Percentiles rank a stretch among this genome's conserved stretches.
Evolutionary conservation across 2,329 filamentous ascomycete species (phyloP).

Genomic region (Cladosporium halotolerans): DNA sequence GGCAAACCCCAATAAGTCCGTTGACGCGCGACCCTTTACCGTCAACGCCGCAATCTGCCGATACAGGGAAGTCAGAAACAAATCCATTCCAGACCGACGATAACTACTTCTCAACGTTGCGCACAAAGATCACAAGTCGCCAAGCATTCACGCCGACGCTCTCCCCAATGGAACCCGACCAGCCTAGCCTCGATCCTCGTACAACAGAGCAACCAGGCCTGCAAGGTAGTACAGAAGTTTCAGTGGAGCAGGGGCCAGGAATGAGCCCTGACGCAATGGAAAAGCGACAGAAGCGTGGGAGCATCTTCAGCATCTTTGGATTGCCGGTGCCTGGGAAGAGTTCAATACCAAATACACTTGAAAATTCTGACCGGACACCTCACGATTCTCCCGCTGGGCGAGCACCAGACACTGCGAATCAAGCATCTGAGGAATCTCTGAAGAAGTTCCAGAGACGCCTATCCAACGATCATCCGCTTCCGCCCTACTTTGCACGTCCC

Average conservation of each 20-base stretch:
- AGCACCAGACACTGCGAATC: not conserved
- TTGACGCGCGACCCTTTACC: not conserved
- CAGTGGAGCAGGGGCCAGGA: not conserved
- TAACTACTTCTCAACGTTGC: constrained; percentile 8
- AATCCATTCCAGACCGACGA: constrained; percentile 9
- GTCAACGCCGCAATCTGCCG: not conserved
- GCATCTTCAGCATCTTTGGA: constrained; percentile 17
- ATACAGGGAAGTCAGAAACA: constrained; percentile 3
- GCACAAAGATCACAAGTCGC: constrained; percentile 3
- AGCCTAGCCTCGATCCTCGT: not conserved
- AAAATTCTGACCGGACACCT: not conserved
- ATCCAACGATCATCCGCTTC: not conserved
- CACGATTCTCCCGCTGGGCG: not conserved
- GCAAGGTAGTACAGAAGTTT: not conserved
- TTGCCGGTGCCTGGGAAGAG: constrained; percentile 7
- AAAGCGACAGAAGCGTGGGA: constrained; percentile 15
- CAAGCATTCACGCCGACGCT: constrained; percentile 6
- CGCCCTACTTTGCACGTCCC: not conserved
- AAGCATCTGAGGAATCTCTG: not conserved
- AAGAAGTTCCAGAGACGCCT: not conserved
- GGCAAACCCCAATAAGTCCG: not conserved
- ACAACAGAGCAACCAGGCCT: not conserved
- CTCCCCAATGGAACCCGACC: not conserved
- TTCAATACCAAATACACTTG: not conserved
- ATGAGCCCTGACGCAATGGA: not conserved